phyloP scores from a whole-genome alignment of 2,329 filamentous ascomycete genomes.

The Didymella pomorum region DNA sequence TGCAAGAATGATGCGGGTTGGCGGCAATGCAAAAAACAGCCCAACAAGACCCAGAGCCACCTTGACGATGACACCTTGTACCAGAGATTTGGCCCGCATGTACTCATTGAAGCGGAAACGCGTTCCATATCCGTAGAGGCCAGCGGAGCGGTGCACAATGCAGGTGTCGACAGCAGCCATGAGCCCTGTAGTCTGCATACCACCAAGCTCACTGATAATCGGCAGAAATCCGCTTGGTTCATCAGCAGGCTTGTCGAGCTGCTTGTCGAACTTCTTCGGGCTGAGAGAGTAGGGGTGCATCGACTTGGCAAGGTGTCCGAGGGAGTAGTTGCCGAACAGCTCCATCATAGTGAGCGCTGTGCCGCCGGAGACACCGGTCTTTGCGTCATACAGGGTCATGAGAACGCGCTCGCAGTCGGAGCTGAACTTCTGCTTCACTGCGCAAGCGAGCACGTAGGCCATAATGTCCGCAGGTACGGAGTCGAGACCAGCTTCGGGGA shows the following conservation, averaged over 20 bases:
- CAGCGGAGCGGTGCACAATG: conserved; percentile 68
- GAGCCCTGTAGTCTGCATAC: conserved; percentile 63
- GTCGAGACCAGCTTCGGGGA: conserved; percentile 68
- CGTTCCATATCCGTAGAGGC: conserved; percentile 64
- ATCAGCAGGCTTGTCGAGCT: conserved; percentile 35
- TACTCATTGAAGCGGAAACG: conserved; percentile 67
- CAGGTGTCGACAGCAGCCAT: conserved; percentile 62
- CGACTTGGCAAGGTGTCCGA: conserved; percentile 57
- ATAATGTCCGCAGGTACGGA: conserved; percentile 68
- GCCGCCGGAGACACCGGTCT: conserved; percentile 61
- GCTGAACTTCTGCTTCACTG: conserved; percentile 61
- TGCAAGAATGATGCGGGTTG: conserved; percentile 56
- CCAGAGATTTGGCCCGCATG: conserved; percentile 59
- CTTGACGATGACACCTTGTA: conserved; percentile 61
- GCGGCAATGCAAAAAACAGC: conserved; percentile 59
- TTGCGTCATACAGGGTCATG: conserved; percentile 62
- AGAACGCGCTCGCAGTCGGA: conserved; percentile 61
- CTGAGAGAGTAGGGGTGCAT: conserved; percentile 62
- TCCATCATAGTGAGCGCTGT: conserved; percentile 71
- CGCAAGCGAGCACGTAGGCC: conserved; percentile 60
- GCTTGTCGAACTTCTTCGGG: conserved; percentile 52
- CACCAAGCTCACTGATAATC: conserved; percentile 65
- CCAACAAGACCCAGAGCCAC: conserved; percentile 56
- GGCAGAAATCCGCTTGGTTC: conserved; percentile 56
- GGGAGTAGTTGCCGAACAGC: conserved; percentile 58